These are phyloP conservation scores for Mycosphaerella sp. DNA, from an alignment of 2,329 filamentous ascomycete genomes.

Conservation along the genomic window DNA sequence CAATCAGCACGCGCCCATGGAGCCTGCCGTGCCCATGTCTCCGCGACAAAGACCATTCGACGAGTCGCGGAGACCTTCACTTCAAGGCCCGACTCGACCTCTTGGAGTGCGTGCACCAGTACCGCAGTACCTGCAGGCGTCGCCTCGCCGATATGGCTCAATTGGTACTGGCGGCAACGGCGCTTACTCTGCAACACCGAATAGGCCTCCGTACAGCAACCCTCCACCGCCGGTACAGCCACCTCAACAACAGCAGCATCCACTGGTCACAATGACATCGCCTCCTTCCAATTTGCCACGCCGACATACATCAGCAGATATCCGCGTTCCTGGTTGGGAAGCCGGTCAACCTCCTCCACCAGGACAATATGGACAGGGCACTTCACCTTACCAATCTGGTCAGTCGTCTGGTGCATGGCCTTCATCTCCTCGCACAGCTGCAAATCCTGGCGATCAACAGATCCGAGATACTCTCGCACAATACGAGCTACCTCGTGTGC, in stretches of 20 bases:
- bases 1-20: conserved; percentile 21
- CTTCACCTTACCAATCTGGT: conserved; percentile 61
- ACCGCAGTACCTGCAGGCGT: conserved; percentile 72
- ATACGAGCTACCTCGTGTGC: conserved; percentile 57
- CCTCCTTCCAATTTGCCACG: conserved; percentile 64
- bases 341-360: conserved; percentile 59
- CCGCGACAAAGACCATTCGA: conserved; percentile 82
- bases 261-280: conserved; percentile 51
- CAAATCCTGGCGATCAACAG: conserved; percentile 52
- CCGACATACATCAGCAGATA: conserved; percentile 92
- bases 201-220: conserved; percentile 50
- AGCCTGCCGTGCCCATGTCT: conserved; percentile 58
- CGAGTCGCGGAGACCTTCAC: conserved; percentile 66
- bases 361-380: conserved; percentile 41
- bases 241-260: conserved; percentile 58
- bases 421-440: conserved; percentile 52
- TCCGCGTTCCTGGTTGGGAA: conserved; percentile 64
- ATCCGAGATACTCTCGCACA: conserved; percentile 57
- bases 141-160: conserved; percentile 78
- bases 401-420: conserved; percentile 59
- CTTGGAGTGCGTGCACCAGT: conserved; percentile 71
- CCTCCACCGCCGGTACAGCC: conserved; percentile 54
- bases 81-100: conserved; percentile 51
- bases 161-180: conserved; percentile 58
- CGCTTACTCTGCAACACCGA: conserved; percentile 63